Conservation (phyloP, 2,329 filamentous ascomycete species). For the Epichloe hybrida region DNA sequence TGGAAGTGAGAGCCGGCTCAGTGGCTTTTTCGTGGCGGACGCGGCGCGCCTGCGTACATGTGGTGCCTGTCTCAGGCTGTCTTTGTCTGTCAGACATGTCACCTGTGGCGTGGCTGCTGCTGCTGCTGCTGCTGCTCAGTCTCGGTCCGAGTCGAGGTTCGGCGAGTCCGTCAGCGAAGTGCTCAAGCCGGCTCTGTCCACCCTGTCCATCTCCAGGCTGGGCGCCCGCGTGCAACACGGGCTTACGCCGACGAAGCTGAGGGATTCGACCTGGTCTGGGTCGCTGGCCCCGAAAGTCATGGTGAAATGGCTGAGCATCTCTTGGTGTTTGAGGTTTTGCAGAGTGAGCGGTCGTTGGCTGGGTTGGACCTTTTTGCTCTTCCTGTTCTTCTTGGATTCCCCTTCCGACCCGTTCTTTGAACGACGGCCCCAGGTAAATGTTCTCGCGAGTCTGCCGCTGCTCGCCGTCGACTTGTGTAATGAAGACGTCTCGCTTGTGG, state of each 20-base stretch:
- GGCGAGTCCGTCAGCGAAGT: conserved; percentile 5
- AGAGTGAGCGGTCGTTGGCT: conserved; percentile 31
- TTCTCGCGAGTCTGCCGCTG: conserved; percentile 17
- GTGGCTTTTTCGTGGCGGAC: background rate
- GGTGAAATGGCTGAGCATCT: conserved; percentile 31
- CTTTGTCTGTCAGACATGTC: too few relatives aligned
- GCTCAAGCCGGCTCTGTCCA: background rate
- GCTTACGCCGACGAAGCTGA: conserved; percentile 26
- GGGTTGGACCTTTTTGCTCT: conserved; percentile 24
- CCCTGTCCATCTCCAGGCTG: conserved; percentile 21
- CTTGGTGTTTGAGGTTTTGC: conserved; percentile 32
- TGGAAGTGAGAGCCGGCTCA: background rate
- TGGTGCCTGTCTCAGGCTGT: too few relatives aligned
- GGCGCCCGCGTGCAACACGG: conserved; percentile 29
- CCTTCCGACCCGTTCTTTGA: conserved; percentile 9
- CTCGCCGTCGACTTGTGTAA: conserved; percentile 15
- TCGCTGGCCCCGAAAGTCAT: conserved; percentile 30
- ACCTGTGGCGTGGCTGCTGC: too few relatives aligned
- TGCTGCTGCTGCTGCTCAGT: too few relatives aligned
- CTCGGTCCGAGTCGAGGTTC: background rate
- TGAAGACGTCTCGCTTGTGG: conserved; percentile 18
- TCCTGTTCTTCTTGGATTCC: conserved; percentile 9
- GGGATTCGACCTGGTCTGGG: conserved; percentile 18
- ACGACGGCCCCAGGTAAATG: conserved; percentile 18
- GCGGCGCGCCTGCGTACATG: too few relatives aligned